These are phyloP conservation scores for Fusarium sp. DNA, from an alignment of 2,329 filamentous ascomycete genomes.

Conservation along the genomic window DNA sequence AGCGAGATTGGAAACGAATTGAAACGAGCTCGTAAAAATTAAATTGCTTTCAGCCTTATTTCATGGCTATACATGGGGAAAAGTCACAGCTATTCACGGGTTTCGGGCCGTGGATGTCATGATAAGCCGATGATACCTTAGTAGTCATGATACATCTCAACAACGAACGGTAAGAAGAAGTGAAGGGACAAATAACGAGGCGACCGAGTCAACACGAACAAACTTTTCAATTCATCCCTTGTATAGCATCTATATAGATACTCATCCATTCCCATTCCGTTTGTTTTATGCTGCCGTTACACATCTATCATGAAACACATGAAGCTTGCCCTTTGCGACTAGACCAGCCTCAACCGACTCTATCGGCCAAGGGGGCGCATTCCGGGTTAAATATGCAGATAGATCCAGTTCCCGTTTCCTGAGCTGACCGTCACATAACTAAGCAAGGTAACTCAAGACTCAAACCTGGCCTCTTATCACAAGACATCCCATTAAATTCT, in stretches of 20 bases:
- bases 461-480: background rate
- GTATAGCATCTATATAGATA: background rate
- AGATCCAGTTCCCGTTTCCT: conserved; percentile 22
- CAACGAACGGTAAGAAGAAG: background rate
- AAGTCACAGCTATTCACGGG: background rate
- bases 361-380: conserved; percentile 35
- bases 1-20: no score
- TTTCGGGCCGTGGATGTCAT: background rate
- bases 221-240: conserved; percentile 37
- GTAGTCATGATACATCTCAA: background rate
- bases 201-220: background rate
- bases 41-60: background rate
- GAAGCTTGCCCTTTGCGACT: conserved; percentile 35
- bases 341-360: conserved; percentile 33
- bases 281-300: conserved; percentile 18
- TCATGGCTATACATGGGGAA: no score
- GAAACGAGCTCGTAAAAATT: background rate
- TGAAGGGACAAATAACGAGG: background rate
- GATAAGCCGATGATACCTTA: background rate
- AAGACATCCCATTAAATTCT: background rate
- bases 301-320: conserved; percentile 38
- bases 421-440: background rate
- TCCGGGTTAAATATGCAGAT: conserved; percentile 36
- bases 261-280: background rate
- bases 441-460: conserved; percentile 4